These are phyloP conservation scores for Xerocomellus intermedius DNA, from an alignment of 768 basidiomycete species.

Conservation along the genomic window DNA sequence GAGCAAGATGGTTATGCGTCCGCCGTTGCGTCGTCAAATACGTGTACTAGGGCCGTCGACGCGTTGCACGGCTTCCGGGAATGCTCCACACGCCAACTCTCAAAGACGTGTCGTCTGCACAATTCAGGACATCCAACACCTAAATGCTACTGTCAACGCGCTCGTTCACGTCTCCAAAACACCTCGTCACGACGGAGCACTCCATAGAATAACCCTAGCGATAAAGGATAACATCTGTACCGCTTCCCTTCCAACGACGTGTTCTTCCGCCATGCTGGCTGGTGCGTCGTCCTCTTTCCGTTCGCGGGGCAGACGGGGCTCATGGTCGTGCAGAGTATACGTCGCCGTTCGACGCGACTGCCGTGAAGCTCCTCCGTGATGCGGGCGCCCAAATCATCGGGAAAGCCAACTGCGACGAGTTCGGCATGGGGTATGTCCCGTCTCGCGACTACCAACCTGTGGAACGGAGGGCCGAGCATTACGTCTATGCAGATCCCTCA, in stretches of 20 bases:
- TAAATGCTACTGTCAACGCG: constrained; percentile 52
- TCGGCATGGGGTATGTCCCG: constrained; percentile 87
- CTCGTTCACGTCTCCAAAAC: constrained; percentile 38
- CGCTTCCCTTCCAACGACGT: constrained; percentile 60
- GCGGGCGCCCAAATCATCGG: constrained; percentile 73
- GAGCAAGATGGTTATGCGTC: background rate
- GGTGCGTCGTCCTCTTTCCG: constrained; percentile 38
- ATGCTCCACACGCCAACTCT: background rate
- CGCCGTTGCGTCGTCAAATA: background rate
- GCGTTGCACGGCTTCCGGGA: background rate
- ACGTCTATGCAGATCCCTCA: constrained; percentile 58
- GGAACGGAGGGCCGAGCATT: background rate
- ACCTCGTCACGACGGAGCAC: constrained; percentile 19
- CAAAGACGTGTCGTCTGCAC: constrained; percentile 11
- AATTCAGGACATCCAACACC: background rate
- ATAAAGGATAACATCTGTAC: constrained; percentile 91
- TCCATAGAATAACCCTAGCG: constrained; percentile 54
- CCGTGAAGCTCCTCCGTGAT: constrained; percentile 58
- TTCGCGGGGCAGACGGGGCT: background rate
- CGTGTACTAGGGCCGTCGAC: background rate
- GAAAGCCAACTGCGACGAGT: constrained; percentile 96
- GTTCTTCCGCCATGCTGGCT: constrained; percentile 73
- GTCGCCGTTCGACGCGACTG: constrained; percentile 87
- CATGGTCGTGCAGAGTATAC: constrained; percentile 52
- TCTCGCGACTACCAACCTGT: background rate